A percentile compares a stretch with the other conserved stretches of the same genome.
Evolutionary conservation across 192 early-diverging fungal genomes (phyloP).

Genomic region (Entomortierella beljakovae): DNA sequence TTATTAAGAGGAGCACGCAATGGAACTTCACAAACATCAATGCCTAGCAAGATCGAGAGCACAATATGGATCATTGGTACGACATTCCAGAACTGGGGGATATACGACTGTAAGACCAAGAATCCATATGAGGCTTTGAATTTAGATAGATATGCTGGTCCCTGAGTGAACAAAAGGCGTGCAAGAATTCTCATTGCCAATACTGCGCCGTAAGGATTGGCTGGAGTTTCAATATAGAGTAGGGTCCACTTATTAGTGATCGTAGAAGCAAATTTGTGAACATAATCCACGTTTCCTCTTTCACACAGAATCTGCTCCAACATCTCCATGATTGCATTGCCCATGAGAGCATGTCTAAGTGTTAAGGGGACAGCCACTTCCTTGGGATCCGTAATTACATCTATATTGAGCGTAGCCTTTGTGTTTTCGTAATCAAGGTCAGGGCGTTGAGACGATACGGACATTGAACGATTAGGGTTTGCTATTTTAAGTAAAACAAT

Average conservation of each 20-base stretch:
- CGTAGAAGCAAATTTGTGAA: slow-evolving; percentile 62
- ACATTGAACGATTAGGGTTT: slow-evolving; percentile 21
- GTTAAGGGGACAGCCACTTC: slow-evolving; percentile 12
- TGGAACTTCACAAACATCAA: slow-evolving; percentile 64
- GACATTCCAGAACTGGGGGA: slow-evolving; percentile 69
- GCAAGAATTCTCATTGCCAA: slow-evolving; percentile 64
- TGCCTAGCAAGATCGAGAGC: slow-evolving; percentile 64
- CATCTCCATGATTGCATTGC: slow-evolving; percentile 72
- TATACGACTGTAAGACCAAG: slow-evolving; percentile 63
- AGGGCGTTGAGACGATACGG: slow-evolving; percentile 35
- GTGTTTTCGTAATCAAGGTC: slow-evolving; percentile 24
- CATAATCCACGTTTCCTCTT: slow-evolving; percentile 7
- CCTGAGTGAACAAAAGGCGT: slow-evolving; percentile 59
- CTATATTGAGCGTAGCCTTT: slow-evolving; percentile 27
- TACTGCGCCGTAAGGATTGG: slow-evolving; percentile 67
- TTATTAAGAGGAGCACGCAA: slow-evolving; percentile 62
- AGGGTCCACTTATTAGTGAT: slow-evolving; percentile 76
- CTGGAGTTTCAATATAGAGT: slow-evolving; percentile 65
- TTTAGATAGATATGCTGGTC: slow-evolving; percentile 58
- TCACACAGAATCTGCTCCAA: slow-evolving; percentile 71
- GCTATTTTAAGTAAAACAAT: slow-evolving; percentile 7
- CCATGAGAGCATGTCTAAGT: slow-evolving; percentile 41
- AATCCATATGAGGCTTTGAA: slow-evolving; percentile 67
- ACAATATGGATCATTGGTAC: slow-evolving; percentile 67
- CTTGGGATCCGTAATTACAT: slow-evolving; percentile 24